Percentiles rank a stretch among this genome's conserved stretches.
Evolutionary conservation across 2,329 filamentous ascomycete species (phyloP).

Genomic region (Pseudogymnoascus sp.): DNA sequence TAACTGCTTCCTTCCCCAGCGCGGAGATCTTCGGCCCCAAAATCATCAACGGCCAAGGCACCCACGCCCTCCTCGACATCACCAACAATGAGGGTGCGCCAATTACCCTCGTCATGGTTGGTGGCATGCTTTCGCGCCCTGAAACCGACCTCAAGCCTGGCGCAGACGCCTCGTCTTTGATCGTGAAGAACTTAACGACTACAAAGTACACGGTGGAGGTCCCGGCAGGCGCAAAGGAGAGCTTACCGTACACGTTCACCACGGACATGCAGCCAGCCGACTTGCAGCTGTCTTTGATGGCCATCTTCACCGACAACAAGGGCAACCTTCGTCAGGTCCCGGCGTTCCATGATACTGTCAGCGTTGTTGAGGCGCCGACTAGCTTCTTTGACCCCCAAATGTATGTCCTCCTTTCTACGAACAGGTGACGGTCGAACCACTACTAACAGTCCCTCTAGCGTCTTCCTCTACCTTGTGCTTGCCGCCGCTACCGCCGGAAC

Average conservation of each 20-base stretch:
- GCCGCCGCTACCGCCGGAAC: constrained; percentile 68
- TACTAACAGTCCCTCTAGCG: constrained; percentile 44
- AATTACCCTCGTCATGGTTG: constrained; percentile 68
- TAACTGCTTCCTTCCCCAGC: constrained; percentile 57
- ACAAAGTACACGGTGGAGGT: constrained; percentile 67
- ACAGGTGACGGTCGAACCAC: constrained; percentile 15
- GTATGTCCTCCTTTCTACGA: constrained; percentile 47
- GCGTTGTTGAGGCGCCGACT: constrained; percentile 81
- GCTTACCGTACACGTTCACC: constrained; percentile 73
- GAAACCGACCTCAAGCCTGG: constrained; percentile 38
- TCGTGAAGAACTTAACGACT: constrained; percentile 79
- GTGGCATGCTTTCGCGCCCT: constrained; percentile 57
- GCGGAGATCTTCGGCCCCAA: constrained; percentile 81
- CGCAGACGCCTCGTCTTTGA: constrained; percentile 41
- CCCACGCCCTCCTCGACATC: constrained; percentile 73
- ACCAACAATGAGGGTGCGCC: constrained; percentile 74
- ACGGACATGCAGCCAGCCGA: constrained; percentile 93
- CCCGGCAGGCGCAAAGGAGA: constrained; percentile 67
- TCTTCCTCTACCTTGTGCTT: constrained; percentile 96
- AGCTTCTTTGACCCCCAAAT: constrained; percentile 94
- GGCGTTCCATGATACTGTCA: constrained; percentile 75
- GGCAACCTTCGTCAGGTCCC: constrained; percentile 67
- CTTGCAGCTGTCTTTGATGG: constrained; percentile 67
- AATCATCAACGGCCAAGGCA: constrained; percentile 86
- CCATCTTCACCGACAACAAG: constrained; percentile 61